Conservation (phyloP, 1,284 basidiomycete genomes). For the Heterobasidion parviporum region DNA sequence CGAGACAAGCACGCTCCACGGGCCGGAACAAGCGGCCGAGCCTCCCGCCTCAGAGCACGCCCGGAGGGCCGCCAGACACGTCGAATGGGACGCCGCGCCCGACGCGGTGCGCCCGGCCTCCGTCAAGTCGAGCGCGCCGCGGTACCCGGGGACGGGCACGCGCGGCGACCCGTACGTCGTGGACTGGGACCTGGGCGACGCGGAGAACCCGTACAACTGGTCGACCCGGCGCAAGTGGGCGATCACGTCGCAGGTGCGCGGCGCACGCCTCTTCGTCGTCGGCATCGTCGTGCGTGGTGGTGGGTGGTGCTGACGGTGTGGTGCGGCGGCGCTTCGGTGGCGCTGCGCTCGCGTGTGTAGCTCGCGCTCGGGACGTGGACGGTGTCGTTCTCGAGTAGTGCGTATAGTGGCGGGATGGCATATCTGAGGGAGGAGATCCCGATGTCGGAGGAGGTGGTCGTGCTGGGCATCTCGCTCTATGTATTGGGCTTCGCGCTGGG, state of each 20-base stretch:
- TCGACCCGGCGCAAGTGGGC: conserved; percentile 37
- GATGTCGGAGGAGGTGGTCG: conserved; percentile 43
- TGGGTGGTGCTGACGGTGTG: background rate
- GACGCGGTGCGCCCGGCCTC: background rate
- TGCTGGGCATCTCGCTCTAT: conserved; percentile 55
- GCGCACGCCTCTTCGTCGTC: background rate
- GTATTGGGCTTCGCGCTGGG: conserved; percentile 39
- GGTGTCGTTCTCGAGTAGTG: conserved; percentile 54
- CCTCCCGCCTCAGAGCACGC: background rate
- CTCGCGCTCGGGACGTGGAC: conserved; percentile 45
- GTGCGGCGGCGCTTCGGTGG: background rate
- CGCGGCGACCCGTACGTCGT: conserved; percentile 44
- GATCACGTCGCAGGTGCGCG: conserved; percentile 43
- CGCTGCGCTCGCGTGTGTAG: conserved; percentile 14
- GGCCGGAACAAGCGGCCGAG: background rate
- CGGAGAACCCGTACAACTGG: conserved; percentile 63
- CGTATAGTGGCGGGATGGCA: conserved; percentile 48
- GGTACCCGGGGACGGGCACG: conserved; percentile 35
- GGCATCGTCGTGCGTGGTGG: background rate
- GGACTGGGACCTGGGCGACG: conserved; percentile 47
- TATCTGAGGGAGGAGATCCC: conserved; percentile 38
- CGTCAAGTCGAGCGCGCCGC: background rate
- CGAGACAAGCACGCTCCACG: no score
- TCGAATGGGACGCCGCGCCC: background rate
- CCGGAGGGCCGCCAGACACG: background rate